These are phyloP conservation scores for Fusarium hainanense DNA, from an alignment of 2,329 filamentous ascomycete genomes.

Conservation along the genomic window DNA sequence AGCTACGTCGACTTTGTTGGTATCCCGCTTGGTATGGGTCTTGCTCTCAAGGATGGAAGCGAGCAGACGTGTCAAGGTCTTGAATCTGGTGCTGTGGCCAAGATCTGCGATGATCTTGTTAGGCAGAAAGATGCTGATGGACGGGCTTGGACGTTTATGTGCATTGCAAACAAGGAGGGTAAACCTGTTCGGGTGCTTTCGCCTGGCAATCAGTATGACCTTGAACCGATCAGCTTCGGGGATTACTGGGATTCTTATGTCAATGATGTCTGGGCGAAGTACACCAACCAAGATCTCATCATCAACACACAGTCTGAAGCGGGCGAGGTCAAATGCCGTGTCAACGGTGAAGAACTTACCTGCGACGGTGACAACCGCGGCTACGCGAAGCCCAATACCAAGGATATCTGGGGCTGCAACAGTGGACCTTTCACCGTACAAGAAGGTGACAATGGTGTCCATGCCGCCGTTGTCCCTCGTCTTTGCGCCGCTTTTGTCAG, in stretches of 20 bases:
- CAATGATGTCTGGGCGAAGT: slow-evolving; percentile 59
- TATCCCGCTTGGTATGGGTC: slow-evolving; percentile 61
- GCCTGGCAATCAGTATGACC: slow-evolving; percentile 55
- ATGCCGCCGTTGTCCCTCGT: slow-evolving; percentile 58
- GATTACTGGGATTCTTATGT: slow-evolving; percentile 60
- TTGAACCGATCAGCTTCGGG: slow-evolving; percentile 51
- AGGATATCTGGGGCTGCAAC: slow-evolving; percentile 64
- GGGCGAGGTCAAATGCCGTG: slow-evolving; percentile 56
- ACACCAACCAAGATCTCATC: slow-evolving; percentile 51
- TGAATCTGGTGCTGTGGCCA: slow-evolving; percentile 48
- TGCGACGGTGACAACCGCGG: slow-evolving; percentile 57
- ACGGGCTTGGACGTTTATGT: slow-evolving; percentile 58
- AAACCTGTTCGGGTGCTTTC: slow-evolving; percentile 58
- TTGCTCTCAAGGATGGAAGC: slow-evolving; percentile 52
- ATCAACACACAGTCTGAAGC: slow-evolving; percentile 57
- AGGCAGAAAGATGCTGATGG: slow-evolving; percentile 54
- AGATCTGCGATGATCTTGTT: slow-evolving; percentile 56
- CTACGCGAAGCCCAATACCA: slow-evolving; percentile 56
- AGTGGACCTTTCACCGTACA: slow-evolving; percentile 58
- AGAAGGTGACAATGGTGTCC: slow-evolving; percentile 53
- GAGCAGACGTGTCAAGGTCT: slow-evolving; percentile 57
- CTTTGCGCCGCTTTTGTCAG: slow-evolving; percentile 64
- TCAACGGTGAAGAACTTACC: slow-evolving; percentile 50
- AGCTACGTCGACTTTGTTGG: slow-evolving; percentile 64
- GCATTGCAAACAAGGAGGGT: slow-evolving; percentile 52